Evolutionary conservation across 208 protist species (phyloP).

Genomic region (Novymonas esmeraldas): DNA sequence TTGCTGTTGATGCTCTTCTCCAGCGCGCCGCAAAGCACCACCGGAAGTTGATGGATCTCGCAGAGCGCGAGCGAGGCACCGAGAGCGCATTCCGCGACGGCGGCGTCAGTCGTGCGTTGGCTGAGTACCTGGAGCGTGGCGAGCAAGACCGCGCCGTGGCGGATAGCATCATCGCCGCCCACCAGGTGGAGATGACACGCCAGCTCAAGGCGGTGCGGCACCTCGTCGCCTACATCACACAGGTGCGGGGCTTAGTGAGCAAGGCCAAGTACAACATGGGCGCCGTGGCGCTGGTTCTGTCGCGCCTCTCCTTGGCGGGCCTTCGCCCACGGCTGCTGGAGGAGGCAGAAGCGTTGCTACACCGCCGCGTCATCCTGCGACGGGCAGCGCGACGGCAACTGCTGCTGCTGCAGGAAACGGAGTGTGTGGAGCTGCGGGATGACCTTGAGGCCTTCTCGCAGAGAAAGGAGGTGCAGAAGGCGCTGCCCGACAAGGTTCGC

Average conservation of each 20-base stretch:
- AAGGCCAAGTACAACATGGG: slow-evolving; percentile 24
- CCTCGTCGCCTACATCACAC: slow-evolving; percentile 28
- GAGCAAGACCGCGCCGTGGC: slow-evolving; percentile 20
- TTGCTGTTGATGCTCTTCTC: slow-evolving; percentile 6
- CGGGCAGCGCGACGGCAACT: slow-evolving; percentile 23
- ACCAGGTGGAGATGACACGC: slow-evolving; percentile 32
- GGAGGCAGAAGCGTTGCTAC: slow-evolving; percentile 23
- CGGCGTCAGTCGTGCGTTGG: neutral
- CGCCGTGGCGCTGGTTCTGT: slow-evolving; percentile 21
- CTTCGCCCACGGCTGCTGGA: slow-evolving; percentile 22
- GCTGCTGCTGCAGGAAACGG: slow-evolving; percentile 30
- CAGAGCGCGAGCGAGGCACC: neutral
- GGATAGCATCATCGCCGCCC: slow-evolving; percentile 12
- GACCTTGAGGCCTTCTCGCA: slow-evolving; percentile 25
- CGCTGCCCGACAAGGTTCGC: slow-evolving; percentile 27
- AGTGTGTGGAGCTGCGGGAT: slow-evolving; percentile 20
- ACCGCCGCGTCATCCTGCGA: slow-evolving; percentile 27
- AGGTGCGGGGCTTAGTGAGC: slow-evolving; percentile 20
- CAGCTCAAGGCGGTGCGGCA: slow-evolving; percentile 26
- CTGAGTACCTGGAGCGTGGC: slow-evolving; percentile 12
- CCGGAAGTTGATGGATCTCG: slow-evolving; percentile 13
- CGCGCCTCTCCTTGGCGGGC: slow-evolving; percentile 13
- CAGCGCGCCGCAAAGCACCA: slow-evolving; percentile 20
- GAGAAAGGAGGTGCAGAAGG: slow-evolving; percentile 21
- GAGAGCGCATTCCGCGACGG: slow-evolving; percentile 7